Conservation (phyloP, 2,329 filamentous ascomycete genomes). For the Cadophora luteo-olivacea region DNA sequence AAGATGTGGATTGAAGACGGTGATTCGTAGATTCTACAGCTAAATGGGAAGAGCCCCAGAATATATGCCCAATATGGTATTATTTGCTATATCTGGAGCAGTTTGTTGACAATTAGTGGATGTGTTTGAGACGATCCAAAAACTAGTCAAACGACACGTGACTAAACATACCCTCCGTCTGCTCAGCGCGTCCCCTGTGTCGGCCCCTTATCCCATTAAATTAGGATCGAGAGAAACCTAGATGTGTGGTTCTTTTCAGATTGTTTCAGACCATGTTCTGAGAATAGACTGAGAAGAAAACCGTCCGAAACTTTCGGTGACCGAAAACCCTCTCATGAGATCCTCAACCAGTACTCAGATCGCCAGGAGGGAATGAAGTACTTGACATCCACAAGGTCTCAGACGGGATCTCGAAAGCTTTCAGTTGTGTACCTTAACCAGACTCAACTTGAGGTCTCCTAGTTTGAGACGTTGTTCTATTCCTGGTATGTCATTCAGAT, state of each 20-base stretch:
- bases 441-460: background rate
- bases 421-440: background rate
- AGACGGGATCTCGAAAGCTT: too few relatives aligned
- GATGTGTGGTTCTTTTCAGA: background rate
- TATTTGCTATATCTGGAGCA: too few relatives aligned
- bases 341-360: background rate
- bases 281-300: background rate
- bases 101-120: background rate
- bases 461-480: background rate
- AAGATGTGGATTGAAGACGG: background rate
- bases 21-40: background rate
- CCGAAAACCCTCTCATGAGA: background rate
- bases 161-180: background rate
- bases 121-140: background rate
- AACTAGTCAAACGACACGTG: background rate
- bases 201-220: background rate
- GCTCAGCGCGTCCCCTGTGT: background rate
- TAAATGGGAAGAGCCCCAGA: background rate
- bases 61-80: background rate
- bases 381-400: background rate
- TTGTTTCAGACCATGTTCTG: background rate
- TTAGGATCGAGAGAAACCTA: background rate
- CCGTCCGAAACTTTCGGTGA: background rate
- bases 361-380: background rate
- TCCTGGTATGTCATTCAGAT: background rate